These are phyloP conservation scores for Apophysomyces elegans DNA, from an alignment of 371 early-diverging fungal species.

Conservation along the genomic window DNA sequence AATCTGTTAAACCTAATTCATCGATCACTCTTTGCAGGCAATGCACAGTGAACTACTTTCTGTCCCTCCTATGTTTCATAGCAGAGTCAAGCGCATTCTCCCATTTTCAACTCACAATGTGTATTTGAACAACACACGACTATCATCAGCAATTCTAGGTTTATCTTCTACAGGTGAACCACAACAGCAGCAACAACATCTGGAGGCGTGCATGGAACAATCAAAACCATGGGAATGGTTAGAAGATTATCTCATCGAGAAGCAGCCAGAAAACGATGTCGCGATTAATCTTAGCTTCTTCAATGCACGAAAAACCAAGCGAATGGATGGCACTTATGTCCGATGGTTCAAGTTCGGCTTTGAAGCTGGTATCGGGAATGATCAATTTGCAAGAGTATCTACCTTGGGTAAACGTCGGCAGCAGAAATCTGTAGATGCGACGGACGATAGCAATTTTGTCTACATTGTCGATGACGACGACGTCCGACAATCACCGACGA, in stretches of 20 bases:
- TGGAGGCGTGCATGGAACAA: constrained; percentile 46
- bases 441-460: constrained; percentile 24
- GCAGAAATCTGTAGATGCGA: constrained; percentile 16
- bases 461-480: constrained; percentile 24
- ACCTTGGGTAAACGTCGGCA: constrained; percentile 7
- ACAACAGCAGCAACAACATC: constrained; percentile 47
- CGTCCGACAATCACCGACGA: constrained; percentile 2
- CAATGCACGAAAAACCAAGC: constrained; percentile 40
- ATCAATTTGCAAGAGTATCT: constrained; percentile 1
- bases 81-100: constrained; percentile 60
- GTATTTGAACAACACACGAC: constrained; percentile 51
- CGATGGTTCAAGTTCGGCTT: constrained; percentile 53
- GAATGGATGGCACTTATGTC: constrained; percentile 41
- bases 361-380: constrained; percentile 19
- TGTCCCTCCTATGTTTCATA: constrained; percentile 59
- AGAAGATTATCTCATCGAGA: constrained; percentile 58
- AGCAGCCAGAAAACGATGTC: constrained; percentile 50
- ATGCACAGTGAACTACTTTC: constrained; percentile 45
- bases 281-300: constrained; percentile 47
- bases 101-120: constrained; percentile 65
- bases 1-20: not conserved
- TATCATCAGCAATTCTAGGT: constrained; percentile 37
- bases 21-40: constrained; percentile 19
- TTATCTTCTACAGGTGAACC: constrained; percentile 27
- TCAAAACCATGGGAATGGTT: constrained; percentile 71